phyloP scores from a whole-genome alignment of 1,139 yeast species.

The Kodamaea sp. region DNA sequence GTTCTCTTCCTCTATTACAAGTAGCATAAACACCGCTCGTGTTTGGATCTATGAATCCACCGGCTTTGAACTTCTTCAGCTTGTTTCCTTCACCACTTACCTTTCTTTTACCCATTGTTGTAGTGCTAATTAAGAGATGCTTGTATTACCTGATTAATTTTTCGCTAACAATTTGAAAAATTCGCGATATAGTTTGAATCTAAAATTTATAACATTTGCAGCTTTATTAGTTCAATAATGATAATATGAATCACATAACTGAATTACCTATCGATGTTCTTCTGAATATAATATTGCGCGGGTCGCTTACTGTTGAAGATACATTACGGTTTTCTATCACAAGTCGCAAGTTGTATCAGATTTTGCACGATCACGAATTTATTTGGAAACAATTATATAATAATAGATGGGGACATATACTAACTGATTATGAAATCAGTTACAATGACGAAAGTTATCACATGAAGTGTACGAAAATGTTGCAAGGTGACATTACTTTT shows the following conservation, averaged over 20 bases:
- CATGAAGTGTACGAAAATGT: too few species aligned
- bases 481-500: too few species aligned
- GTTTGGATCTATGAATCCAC: conserved; percentile 67
- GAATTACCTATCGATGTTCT: conserved; percentile 6
- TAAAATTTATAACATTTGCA: neutral
- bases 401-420: conserved; percentile 12
- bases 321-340: conserved; percentile 6
- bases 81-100: conserved; percentile 19
- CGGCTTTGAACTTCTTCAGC: conserved; percentile 43
- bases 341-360: conserved; percentile 9
- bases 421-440: conserved; percentile 10
- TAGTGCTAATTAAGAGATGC: neutral
- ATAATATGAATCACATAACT: neutral
- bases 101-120: conserved; percentile 36
- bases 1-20: conserved; percentile 75
- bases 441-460: too few species aligned
- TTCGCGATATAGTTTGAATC: neutral
- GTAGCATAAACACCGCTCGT: conserved; percentile 85
- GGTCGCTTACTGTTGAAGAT: conserved; percentile 3
- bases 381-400: conserved; percentile 19
- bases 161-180: neutral
- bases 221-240: neutral
- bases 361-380: conserved; percentile 12
- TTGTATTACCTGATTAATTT: neutral
- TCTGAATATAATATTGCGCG: neutral